These are phyloP conservation scores for Zygotorulaspora danielsina DNA, from an alignment of 805 yeast genomes.

Conservation along the genomic window DNA sequence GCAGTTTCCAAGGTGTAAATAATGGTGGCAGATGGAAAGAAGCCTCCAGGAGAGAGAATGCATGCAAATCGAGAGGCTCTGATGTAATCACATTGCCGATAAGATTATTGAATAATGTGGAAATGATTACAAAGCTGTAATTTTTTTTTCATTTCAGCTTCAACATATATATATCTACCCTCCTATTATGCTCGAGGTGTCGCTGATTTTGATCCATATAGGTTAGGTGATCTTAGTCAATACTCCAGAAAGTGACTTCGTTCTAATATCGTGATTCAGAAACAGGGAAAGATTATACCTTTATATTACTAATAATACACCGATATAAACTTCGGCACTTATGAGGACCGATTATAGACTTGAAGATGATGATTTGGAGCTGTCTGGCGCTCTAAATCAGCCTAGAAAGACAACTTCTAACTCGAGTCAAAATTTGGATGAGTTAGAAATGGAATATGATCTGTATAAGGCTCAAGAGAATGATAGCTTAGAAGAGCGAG, in stretches of 20 bases:
- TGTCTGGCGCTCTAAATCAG: neutral
- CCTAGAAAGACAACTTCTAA: too few species aligned
- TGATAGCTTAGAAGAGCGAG: slow-evolving; percentile 1
- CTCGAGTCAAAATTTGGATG: slow-evolving; percentile 18
- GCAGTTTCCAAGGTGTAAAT: too few species aligned
- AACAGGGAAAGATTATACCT: too few species aligned
- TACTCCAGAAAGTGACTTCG: too few species aligned
- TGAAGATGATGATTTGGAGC: neutral
- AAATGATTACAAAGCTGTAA: neutral
- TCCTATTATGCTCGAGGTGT: neutral
- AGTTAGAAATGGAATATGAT: slow-evolving; percentile 30
- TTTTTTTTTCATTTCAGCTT: neutral
- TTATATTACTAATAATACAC: neutral
- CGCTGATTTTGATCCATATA: neutral
- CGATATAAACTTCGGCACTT: neutral
- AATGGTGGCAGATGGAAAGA: too few species aligned
- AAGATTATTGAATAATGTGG: too few species aligned
- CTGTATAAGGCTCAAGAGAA: slow-evolving; percentile 19
- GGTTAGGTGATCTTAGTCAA: too few species aligned
- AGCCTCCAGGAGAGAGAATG: too few species aligned
- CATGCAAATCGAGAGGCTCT: too few species aligned
- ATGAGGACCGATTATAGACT: neutral
- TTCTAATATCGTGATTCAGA: neutral
- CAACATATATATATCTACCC: neutral
- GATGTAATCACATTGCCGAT: too few species aligned